Conservation (phyloP, 768 basidiomycete species). For the Lentinula lateritia region DNA sequence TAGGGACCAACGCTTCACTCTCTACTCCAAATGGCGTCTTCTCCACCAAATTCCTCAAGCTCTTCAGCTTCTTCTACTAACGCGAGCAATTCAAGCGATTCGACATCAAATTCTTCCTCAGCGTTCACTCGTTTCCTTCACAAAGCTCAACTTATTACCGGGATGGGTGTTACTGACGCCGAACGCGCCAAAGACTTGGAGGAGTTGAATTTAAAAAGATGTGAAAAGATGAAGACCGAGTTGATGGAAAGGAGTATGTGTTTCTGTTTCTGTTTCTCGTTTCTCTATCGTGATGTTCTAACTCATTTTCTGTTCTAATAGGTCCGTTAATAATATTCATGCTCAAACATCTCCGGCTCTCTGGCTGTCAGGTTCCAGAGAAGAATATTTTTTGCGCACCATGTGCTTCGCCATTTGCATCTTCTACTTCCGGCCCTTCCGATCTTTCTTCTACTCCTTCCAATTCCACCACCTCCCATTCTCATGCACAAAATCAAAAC, state of each 20-base stretch:
- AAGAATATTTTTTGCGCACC: constrained; percentile 80
- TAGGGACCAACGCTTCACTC: too few relatives aligned
- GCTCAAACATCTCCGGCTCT: constrained; percentile 80
- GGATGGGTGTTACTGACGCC: constrained; percentile 41
- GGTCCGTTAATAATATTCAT: constrained; percentile 88
- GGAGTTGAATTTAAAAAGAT: constrained; percentile 33
- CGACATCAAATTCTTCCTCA: constrained; percentile 8
- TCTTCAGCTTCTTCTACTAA: not conserved
- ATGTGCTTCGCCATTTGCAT: constrained; percentile 43
- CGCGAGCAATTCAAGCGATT: not conserved
- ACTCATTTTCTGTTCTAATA: constrained; percentile 21
- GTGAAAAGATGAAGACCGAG: constrained; percentile 67
- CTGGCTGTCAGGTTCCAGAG: constrained; percentile 65
- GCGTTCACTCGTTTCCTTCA: constrained; percentile 47
- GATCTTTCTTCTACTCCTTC: not conserved
- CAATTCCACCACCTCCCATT: not conserved
- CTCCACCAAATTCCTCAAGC: not conserved
- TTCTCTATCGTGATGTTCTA: constrained; percentile 8
- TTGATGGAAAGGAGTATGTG: constrained; percentile 66
- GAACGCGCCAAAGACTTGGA: constrained; percentile 37
- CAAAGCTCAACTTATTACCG: constrained; percentile 41
- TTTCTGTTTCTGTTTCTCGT: not conserved
- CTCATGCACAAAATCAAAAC: not conserved
- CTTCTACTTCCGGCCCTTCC: not conserved
- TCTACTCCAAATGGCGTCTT: too few relatives aligned